A percentile compares a stretch with the other conserved stretches of the same genome.
Conservation (phyloP, 2,329 filamentous ascomycete species). For the Orbilia oligospora region DNA sequence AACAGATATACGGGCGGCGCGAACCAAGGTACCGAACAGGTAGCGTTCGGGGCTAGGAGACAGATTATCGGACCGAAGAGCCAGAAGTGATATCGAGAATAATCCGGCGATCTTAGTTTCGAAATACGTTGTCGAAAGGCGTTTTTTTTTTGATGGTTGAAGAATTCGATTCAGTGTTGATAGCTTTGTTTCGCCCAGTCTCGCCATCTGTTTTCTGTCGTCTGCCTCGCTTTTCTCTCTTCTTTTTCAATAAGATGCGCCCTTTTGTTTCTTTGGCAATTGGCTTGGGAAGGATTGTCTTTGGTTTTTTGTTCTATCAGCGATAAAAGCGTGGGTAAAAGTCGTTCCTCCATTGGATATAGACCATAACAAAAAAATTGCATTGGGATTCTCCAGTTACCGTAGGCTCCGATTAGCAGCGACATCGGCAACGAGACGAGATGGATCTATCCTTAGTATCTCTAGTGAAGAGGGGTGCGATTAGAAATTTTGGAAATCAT, state of each 20-base stretch:
- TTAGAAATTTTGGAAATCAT: background rate
- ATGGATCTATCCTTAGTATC: background rate
- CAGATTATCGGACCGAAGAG: slow-evolving; percentile 63
- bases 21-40: slow-evolving; percentile 63
- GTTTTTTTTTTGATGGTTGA: slow-evolving; percentile 8
- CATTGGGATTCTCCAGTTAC: background rate
- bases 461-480: background rate
- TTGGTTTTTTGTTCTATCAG: background rate
- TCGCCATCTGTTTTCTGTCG: background rate
- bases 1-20: slow-evolving; percentile 62
- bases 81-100: slow-evolving; percentile 20
- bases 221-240: background rate
- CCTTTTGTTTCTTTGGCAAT: background rate
- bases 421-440: slow-evolving; percentile 12
- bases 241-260: background rate
- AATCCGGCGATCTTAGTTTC: background rate
- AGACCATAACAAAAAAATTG: slow-evolving; percentile 10
- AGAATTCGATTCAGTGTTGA: background rate
- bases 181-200: background rate
- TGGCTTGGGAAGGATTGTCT: slow-evolving; percentile 3
- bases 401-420: slow-evolving; percentile 23
- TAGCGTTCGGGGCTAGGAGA: slow-evolving; percentile 62
- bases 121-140: background rate
- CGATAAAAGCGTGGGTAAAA: slow-evolving; percentile 24
- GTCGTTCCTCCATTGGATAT: slow-evolving; percentile 20